phyloP scores from a whole-genome alignment of 1,284 basidiomycete species.

The Malassezia slooffiae region DNA sequence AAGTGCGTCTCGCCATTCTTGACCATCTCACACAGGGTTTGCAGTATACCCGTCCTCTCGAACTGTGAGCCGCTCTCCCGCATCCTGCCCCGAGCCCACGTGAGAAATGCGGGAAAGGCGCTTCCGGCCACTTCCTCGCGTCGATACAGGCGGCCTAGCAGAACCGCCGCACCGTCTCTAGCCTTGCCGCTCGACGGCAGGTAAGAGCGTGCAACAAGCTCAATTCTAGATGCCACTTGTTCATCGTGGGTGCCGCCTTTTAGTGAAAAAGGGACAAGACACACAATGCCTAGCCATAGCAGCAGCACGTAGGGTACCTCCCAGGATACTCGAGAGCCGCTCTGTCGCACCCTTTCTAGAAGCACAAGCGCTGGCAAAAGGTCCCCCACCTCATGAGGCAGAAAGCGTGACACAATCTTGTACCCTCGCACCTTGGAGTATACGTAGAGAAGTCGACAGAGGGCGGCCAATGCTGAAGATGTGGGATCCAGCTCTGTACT shows the following conservation, averaged over 20 bases:
- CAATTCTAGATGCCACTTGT: slow-evolving; percentile 48
- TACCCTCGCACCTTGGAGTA: slow-evolving; percentile 82
- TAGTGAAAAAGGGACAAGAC: slow-evolving; percentile 86
- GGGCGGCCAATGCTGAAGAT: neutral
- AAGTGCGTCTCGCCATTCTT: slow-evolving; percentile 52
- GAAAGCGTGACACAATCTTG: slow-evolving; percentile 81
- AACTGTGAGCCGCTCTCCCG: slow-evolving; percentile 14
- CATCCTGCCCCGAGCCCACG: slow-evolving; percentile 8
- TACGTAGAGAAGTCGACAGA: slow-evolving; percentile 58
- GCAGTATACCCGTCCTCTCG: slow-evolving; percentile 57
- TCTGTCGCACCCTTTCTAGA: slow-evolving; percentile 50
- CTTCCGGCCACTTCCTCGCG: slow-evolving; percentile 53
- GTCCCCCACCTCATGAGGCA: slow-evolving; percentile 77
- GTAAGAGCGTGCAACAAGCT: slow-evolving; percentile 56
- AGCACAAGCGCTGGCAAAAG: slow-evolving; percentile 63
- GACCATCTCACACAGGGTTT: slow-evolving; percentile 62
- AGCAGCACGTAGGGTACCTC: slow-evolving; percentile 70
- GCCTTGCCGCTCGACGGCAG: slow-evolving; percentile 65
- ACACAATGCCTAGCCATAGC: slow-evolving; percentile 84
- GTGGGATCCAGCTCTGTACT: neutral
- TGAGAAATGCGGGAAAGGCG: slow-evolving; percentile 1
- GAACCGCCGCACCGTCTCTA: slow-evolving; percentile 61
- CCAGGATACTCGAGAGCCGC: slow-evolving; percentile 52
- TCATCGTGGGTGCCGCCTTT: slow-evolving; percentile 29
- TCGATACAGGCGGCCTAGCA: slow-evolving; percentile 63